Evolutionary conservation across 768 basidiomycete genomes (phyloP).

Genomic region (Suillus sp.): DNA sequence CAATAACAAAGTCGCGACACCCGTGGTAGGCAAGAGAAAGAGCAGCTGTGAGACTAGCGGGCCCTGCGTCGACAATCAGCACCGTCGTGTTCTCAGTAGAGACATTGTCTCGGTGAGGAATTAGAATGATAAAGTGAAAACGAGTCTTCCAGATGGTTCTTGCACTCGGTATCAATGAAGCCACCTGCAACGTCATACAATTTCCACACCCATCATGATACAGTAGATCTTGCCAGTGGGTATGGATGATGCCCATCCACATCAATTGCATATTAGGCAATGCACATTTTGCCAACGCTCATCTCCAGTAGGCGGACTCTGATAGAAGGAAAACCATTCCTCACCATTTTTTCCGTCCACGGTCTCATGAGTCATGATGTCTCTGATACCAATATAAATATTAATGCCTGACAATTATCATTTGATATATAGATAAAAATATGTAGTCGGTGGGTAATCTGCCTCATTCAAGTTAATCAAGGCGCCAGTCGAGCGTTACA

Average conservation of each 20-base stretch:
- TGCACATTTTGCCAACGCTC: background rate
- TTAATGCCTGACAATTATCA: too few species aligned
- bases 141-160: background rate
- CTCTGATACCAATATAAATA: too few species aligned
- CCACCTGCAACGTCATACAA: background rate
- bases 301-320: background rate
- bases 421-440: too few species aligned
- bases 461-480: too few species aligned
- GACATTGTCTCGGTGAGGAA: slow-evolving; percentile 21
- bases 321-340: background rate
- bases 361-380: too few species aligned
- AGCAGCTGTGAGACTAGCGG: slow-evolving; percentile 49
- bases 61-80: slow-evolving; percentile 54
- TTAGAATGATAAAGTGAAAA: background rate
- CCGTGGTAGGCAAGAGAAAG: slow-evolving; percentile 44
- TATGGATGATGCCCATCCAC: background rate
- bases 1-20: slow-evolving; percentile 34
- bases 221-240: background rate
- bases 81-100: slow-evolving; percentile 40
- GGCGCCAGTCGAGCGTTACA: too few species aligned
- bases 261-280: background rate
- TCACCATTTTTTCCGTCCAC: background rate
- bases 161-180: background rate
- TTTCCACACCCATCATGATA: background rate
- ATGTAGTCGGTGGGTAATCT: too few species aligned